phyloP scores from a whole-genome alignment of 2,329 filamentous ascomycete genomes.

The Fusarium staphyleae region DNA sequence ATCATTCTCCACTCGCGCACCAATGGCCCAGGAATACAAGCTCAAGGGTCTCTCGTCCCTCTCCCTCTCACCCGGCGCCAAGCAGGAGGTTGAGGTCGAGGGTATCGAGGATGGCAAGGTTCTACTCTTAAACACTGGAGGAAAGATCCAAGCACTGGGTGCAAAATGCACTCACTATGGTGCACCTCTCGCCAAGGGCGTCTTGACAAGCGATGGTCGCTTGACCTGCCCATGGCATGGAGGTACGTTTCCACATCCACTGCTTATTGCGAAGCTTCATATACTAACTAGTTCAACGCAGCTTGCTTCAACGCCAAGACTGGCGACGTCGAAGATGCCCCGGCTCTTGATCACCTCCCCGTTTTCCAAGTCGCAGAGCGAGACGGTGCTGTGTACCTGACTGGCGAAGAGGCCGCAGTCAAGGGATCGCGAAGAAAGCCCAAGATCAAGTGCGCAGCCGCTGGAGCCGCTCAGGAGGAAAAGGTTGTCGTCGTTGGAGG shows the following conservation, averaged over 20 bases:
- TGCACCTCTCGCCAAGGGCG: conserved; percentile 85
- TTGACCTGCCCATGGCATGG: conserved; percentile 97
- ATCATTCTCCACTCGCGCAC: conserved; percentile 41
- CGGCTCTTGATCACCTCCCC: conserved; percentile 84
- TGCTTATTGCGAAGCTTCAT: neutral
- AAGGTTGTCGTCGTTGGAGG: conserved; percentile 87
- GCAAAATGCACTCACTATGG: conserved; percentile 92
- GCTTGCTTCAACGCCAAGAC: conserved; percentile 92
- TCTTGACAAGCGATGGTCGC: conserved; percentile 80
- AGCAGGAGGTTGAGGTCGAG: conserved; percentile 89
- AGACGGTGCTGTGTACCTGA: conserved; percentile 84
- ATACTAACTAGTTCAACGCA: conserved; percentile 45
- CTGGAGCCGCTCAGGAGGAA: conserved; percentile 57
- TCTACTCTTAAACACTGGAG: conserved; percentile 79
- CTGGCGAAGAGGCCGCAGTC: conserved; percentile 78
- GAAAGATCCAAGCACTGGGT: conserved; percentile 79
- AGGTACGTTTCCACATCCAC: conserved; percentile 60
- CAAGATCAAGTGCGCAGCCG: conserved; percentile 72
- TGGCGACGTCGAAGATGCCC: conserved; percentile 94
- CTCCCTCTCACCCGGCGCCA: conserved; percentile 78
- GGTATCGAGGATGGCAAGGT: conserved; percentile 88
- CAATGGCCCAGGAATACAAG: conserved; percentile 67
- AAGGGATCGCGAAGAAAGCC: conserved; percentile 78
- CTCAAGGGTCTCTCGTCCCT: conserved; percentile 81
- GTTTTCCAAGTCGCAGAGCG: conserved; percentile 83